phyloP scores from a whole-genome alignment of 495 filamentous ascomycete genomes.

The Xylaria venustula region DNA sequence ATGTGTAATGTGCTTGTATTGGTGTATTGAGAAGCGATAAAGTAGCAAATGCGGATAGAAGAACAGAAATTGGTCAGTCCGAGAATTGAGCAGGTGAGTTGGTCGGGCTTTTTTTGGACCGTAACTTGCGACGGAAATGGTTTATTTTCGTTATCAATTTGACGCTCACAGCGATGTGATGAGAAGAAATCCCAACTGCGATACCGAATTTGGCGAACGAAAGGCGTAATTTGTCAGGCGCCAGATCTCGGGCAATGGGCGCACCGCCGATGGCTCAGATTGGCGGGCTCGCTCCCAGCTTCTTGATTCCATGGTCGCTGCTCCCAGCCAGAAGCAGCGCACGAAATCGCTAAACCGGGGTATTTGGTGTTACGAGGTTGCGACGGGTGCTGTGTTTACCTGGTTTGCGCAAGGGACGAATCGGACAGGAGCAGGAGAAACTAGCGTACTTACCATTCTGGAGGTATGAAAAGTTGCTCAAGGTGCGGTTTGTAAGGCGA shows the following conservation, averaged over 20 bases:
- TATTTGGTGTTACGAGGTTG: slow-evolving; percentile 10
- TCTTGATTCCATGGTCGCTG: neutral
- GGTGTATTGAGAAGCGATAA: neutral
- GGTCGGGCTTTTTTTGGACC: neutral
- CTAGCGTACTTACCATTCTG: slow-evolving; percentile 14
- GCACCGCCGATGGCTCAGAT: neutral
- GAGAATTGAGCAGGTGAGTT: neutral
- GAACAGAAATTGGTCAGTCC: neutral
- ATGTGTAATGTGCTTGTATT: neutral
- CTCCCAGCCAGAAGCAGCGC: slow-evolving; percentile 5
- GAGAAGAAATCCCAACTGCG: neutral
- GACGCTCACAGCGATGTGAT: too few species aligned
- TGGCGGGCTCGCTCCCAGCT: slow-evolving; percentile 9
- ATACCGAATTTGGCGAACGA: neutral
- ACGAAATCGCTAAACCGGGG: slow-evolving; percentile 11
- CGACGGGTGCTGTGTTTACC: slow-evolving; percentile 14
- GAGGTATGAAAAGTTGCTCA: neutral
- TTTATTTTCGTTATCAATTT: slow-evolving; percentile 6
- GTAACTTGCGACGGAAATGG: neutral
- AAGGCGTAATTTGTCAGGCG: too few species aligned
- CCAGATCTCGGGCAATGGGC: neutral
- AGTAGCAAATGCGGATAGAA: slow-evolving; percentile 7
- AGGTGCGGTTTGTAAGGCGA: neutral
- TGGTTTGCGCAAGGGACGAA: neutral
- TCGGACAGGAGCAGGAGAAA: neutral